Percentiles rank a stretch among this genome's conserved stretches.
Evolutionary conservation across 2,329 filamentous ascomycete species (phyloP).

Genomic region (Curvularia eragrostidis): DNA sequence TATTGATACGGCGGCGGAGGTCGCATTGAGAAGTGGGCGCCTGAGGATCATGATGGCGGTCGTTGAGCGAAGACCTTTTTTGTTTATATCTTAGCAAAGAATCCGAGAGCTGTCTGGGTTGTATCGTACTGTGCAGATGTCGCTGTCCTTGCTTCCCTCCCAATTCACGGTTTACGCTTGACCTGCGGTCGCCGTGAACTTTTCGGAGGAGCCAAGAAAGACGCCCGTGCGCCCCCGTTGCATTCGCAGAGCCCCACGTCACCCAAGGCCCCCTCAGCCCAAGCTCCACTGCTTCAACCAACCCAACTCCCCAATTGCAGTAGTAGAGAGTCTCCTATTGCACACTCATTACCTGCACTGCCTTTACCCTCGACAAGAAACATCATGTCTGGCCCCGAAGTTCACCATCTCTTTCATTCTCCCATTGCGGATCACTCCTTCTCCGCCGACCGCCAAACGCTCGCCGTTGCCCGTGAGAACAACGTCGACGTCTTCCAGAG

Average conservation of each 20-base stretch:
- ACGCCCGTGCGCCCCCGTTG: slow-evolving; percentile 19
- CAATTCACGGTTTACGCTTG: slow-evolving; percentile 11
- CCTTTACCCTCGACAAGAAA: slow-evolving; percentile 3
- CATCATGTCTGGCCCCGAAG: slow-evolving; percentile 83
- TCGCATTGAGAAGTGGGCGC: slow-evolving; percentile 41
- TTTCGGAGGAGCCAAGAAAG: slow-evolving; percentile 44
- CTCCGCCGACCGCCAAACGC: slow-evolving; percentile 84
- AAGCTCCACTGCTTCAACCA: slow-evolving; percentile 11
- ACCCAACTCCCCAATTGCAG: slow-evolving; percentile 29
- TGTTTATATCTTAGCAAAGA: background rate
- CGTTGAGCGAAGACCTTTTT: background rate
- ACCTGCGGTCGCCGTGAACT: slow-evolving; percentile 30
- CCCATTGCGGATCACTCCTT: slow-evolving; percentile 98
- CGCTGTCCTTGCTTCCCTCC: background rate
- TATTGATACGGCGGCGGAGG: slow-evolving; percentile 32
- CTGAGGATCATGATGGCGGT: slow-evolving; percentile 46
- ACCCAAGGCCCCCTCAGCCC: slow-evolving; percentile 13
- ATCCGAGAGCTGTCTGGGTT: background rate
- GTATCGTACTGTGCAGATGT: background rate
- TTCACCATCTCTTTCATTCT: slow-evolving; percentile 95
- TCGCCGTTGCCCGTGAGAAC: slow-evolving; percentile 91
- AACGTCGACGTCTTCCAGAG: slow-evolving; percentile 85
- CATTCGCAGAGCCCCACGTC: slow-evolving; percentile 16
- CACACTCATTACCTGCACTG: slow-evolving; percentile 21
- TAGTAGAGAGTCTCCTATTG: slow-evolving; percentile 99